Conservation (phyloP, 805 yeast species). For the Kodamaea restingae region DNA sequence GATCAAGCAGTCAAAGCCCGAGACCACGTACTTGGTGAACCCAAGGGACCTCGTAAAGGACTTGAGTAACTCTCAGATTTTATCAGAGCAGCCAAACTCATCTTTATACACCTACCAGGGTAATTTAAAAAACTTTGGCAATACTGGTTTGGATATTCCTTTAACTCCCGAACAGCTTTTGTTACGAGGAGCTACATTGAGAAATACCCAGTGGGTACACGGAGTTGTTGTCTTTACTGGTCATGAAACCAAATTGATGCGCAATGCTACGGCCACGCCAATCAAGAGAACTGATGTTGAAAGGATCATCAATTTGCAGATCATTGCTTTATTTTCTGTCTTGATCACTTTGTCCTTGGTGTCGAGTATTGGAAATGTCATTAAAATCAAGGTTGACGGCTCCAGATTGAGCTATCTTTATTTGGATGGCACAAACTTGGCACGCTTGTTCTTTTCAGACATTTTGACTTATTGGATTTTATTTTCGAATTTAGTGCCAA, state of each 20-base stretch:
- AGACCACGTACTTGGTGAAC: conserved; percentile 69
- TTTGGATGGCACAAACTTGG: conserved; percentile 64
- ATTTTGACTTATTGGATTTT: conserved; percentile 92
- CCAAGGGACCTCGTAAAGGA: conserved; percentile 49
- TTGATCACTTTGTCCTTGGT: conserved; percentile 71
- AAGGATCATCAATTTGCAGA: conserved; percentile 88
- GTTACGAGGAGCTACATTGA: conserved; percentile 89
- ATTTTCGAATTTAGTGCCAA: conserved; percentile 96
- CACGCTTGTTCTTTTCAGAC: conserved; percentile 75
- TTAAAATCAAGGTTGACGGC: conserved; percentile 55
- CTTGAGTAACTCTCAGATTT: conserved; percentile 38
- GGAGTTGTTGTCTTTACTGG: conserved; percentile 96
- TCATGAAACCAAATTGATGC: conserved; percentile 96
- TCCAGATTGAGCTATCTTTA: conserved; percentile 58
- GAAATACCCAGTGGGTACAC: conserved; percentile 93
- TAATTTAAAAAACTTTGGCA: conserved; percentile 56
- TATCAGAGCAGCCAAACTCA: conserved; percentile 91
- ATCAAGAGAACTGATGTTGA: conserved; percentile 96
- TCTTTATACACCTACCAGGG: conserved; percentile 95
- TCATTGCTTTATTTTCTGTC: conserved; percentile 79
- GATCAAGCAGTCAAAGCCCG: conserved; percentile 82
- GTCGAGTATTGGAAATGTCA: conserved; percentile 85
- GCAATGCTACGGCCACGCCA: conserved; percentile 98
- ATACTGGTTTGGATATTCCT: conserved; percentile 49
- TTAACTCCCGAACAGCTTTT: conserved; percentile 87